Evolutionary conservation across 1,284 basidiomycete species (phyloP).

Genomic region (Fomitopsis pinicola): DNA sequence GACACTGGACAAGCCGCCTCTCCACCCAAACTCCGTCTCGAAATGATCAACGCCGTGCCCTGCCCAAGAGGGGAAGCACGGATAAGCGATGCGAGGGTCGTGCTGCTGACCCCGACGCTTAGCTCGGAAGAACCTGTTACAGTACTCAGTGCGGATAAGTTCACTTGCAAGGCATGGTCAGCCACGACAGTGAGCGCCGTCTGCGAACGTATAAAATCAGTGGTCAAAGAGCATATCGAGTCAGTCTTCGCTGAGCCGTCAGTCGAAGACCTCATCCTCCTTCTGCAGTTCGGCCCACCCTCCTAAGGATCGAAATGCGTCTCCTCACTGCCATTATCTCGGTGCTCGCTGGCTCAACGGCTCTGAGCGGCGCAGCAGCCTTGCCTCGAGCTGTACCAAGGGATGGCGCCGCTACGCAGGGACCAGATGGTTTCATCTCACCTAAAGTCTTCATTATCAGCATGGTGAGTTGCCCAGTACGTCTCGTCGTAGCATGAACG

Average conservation of each 20-base stretch:
- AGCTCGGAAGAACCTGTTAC: too few species aligned
- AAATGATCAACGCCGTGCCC: too few species aligned
- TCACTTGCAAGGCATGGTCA: neutral
- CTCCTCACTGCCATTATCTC: neutral
- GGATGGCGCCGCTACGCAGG: neutral
- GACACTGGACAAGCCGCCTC: too few species aligned
- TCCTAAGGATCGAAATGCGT: neutral
- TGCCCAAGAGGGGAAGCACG: too few species aligned
- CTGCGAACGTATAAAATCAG: neutral
- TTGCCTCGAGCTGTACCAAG: neutral
- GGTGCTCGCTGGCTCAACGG: neutral
- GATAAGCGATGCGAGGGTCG: too few species aligned
- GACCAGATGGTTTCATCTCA: neutral
- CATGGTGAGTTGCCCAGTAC: constrained; percentile 6
- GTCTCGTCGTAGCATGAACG: neutral
- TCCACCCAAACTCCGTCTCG: too few species aligned
- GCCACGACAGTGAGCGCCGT: neutral
- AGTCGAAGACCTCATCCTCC: neutral
- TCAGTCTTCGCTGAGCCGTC: neutral
- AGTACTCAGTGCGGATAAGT: neutral
- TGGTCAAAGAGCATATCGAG: neutral
- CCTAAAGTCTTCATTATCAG: constrained; percentile 17
- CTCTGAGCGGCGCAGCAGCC: neutral
- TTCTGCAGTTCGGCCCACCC: neutral
- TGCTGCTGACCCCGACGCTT: too few species aligned